Base-by-base conservation (phyloP, 2,329 filamentous ascomycete genomes). In the Gnomoniopsis smithogilvyi region DNA sequence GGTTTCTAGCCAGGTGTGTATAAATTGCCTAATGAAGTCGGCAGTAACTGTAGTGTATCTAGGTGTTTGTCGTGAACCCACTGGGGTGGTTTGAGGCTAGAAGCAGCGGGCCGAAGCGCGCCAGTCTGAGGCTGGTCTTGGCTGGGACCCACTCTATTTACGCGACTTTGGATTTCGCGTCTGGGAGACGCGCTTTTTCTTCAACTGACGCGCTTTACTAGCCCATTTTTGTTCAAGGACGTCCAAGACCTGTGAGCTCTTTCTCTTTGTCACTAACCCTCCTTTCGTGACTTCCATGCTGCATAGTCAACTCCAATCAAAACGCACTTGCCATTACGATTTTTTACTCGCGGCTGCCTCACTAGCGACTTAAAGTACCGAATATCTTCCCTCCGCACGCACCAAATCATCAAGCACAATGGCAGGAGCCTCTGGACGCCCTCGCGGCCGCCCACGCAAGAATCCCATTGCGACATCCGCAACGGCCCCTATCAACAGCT, bases 401-500 rank as follows among this genome's bases (percentile, higher is more conserved):
- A 48, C 33, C 33, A 14, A 19, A 30, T 14, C 17, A 38, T n/a
- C 24, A 51, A 22, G 52, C 34, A 56, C 12, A 50, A 62, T 62
- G 60, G 52, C 50, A 53, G 57, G 57, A 36, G 30, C 51, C 33
- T 52, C 49, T 19, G 47, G 53, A 47, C 53, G 53, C 24, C 45
- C 45, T 43, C 46, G 60, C 26, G 60, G 53, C 19, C 57, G 60
- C n/a, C 60, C 57, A 38, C 60, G 60, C 56, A 62, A 60, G 53
- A 52, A 14, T 22, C 51, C 46, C 8, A 38, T 19, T 33, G 57
- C 19, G 21, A 26, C 43, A 4, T 2, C 53, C 10, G 45, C 54
- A 34, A 38, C 51, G 53, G 45, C 71, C 10, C 67, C 43, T 63
- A 80, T 82, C 56, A 72, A 67, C 70, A 73, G 64, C 66, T 82